These are phyloP conservation scores for Pyrus hybrid DNA, from an alignment of 331 rosid genomes.

Conservation along the genomic window DNA sequence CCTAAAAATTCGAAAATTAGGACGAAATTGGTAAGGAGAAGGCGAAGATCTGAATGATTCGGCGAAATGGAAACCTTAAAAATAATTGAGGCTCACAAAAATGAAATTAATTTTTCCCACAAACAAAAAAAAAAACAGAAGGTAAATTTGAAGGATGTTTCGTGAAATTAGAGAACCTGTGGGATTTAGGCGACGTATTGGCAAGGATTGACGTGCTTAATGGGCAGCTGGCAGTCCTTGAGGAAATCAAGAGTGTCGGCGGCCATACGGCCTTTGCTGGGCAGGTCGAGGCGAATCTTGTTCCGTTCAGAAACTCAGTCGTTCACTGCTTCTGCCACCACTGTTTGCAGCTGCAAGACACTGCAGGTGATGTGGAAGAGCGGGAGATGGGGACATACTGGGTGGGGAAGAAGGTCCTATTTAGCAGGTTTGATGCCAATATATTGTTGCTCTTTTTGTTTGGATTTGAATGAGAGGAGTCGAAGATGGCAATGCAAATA, in stretches of 20 bases:
- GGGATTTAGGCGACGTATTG: slow-evolving; percentile 86
- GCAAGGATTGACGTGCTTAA: slow-evolving; percentile 79
- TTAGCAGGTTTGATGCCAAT: not conserved
- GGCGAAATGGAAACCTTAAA: too few relatives aligned
- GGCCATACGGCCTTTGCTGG: slow-evolving; percentile 95
- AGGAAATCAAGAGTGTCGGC: slow-evolving; percentile 78
- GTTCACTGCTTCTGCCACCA: slow-evolving; percentile 15
- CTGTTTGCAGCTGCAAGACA: not conserved
- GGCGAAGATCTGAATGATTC: too few relatives aligned
- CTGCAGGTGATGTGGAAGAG: not conserved
- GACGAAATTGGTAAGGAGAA: too few relatives aligned
- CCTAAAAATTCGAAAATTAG: too few relatives aligned
- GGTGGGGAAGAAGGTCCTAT: not conserved
- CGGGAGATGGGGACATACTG: not conserved
- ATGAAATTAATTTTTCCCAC: not conserved
- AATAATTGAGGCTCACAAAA: too few relatives aligned
- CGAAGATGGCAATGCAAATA: not conserved
- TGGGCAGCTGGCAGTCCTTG: slow-evolving; percentile 83
- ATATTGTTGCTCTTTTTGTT: not conserved
- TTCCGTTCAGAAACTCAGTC: slow-evolving; percentile 32
- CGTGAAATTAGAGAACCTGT: slow-evolving; percentile 29
- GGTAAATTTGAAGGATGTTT: not conserved
- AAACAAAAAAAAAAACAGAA: not conserved
- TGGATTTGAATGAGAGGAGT: not conserved
- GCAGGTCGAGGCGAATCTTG: slow-evolving; percentile 76